phyloP scores from a whole-genome alignment of 441 rosid genomes.

The Eruca vesicaria region DNA sequence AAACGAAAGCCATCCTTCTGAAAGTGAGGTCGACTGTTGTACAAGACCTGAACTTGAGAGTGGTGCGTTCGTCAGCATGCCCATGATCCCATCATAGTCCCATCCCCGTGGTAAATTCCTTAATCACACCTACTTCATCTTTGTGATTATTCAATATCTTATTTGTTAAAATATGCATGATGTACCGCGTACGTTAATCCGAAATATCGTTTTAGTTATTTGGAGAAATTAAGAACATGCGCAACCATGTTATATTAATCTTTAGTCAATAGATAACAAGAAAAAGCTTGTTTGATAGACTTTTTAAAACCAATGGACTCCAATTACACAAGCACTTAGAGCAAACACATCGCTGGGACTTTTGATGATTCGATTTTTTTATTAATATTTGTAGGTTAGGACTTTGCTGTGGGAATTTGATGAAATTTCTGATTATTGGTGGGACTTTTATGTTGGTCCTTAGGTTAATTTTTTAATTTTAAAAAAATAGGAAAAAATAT shows the following conservation, averaged over 20 bases:
- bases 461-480: too few species aligned
- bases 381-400: too few species aligned
- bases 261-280: background rate
- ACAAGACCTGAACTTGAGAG: slow-evolving; percentile 22
- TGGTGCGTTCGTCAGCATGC: slow-evolving; percentile 32
- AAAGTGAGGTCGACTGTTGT: slow-evolving; percentile 35
- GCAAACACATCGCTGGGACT: too few species aligned
- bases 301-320: background rate
- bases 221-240: background rate
- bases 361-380: too few species aligned
- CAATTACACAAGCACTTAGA: background rate
- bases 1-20: slow-evolving; percentile 32
- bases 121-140: slow-evolving; percentile 3
- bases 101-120: background rate
- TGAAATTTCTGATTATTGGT: too few species aligned
- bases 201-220: background rate
- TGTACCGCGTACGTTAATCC: background rate
- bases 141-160: background rate
- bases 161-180: background rate
- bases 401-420: too few species aligned
- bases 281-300: background rate
- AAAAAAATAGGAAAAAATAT: too few species aligned
- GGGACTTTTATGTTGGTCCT: too few species aligned
- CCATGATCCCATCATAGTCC: slow-evolving; percentile 10
- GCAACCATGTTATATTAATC: background rate